Base-by-base conservation (phyloP, 371 early-diverging fungal genomes). In the Blakeslea trispora region DNA sequence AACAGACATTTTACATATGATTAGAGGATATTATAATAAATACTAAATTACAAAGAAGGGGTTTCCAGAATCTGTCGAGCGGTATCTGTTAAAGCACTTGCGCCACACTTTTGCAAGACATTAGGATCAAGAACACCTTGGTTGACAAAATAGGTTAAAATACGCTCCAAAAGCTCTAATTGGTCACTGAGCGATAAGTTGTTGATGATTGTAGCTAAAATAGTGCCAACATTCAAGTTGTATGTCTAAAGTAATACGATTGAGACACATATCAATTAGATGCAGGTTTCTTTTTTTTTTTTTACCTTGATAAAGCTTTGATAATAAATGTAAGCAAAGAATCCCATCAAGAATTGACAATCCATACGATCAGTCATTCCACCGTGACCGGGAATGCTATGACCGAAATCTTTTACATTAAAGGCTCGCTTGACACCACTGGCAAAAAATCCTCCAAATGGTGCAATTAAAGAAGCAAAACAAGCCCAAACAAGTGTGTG, bases 401-500 rank as follows among this genome's bases (percentile, higher is more conserved):
- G 86, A 15, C 97, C 95, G 72, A 99, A 99, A 72, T 99, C 99
- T 67, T 99, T 99, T 68, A 98, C 90, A 55, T 97, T 93, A 79
- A 97, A 98, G 0, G 98, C 97, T 35, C 99, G 84, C 76, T 99
- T 99, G 42, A 95, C 89, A 4, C 95, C 99, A 66, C 94, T 94
- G 13, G 99, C 99, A 81, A 99, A 96, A 84, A 99, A 99, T 5
- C 99, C 99, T 41, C 98, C 98, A 79, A 99, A 98, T 11, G 99
- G 99, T 34, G 99, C 99, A 64, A 99, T 94, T 56, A 98, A 67
- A 2, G 97, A 96, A 3, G 99, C 98, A 79, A 98, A 96, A 37
- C 90, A 81, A 1, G 96, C 88, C 85, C 99, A 87, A 15, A 90
- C 75, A 24, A 99, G 71, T 24, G 91, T 81, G 68, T 99, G 99